Evolutionary conservation across 2,329 filamentous ascomycete genomes (phyloP), one percentile per base, ranked within the genome.

Genomic region (Ceratocystis albifundus): DNA sequence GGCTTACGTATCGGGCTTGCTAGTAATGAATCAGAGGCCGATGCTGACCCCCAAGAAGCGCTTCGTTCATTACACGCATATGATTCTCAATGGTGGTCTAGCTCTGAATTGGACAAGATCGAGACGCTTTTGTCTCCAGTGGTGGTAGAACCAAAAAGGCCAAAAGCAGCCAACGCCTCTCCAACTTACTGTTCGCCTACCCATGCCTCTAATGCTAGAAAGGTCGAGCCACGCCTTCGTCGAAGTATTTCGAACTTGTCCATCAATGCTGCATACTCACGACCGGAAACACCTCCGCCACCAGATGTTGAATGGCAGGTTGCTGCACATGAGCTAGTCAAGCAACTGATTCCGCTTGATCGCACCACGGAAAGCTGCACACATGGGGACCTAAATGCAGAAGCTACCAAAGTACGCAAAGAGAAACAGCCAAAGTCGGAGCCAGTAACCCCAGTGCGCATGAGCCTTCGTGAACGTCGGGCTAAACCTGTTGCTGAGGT

Each of bases 101-200:
- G 79, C 66, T 72, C 79, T 1, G 80, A 86, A 69, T 80, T 96
- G 4, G 85, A 89, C 68, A 83, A 84, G 66, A 78, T 96, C 12
- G 90, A 95, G 70, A 76, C 79, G 1, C 76, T 85, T 22, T 76
- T 84, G 64, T 76, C 78, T 12, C 76, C 79, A n/a, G 78, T 79
- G 2, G 75, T 77, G 32, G 20, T 66, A 6, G 79, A 80, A 66
- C 76, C 77, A 7, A 81, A 76, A 71, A 86, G 84, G 71, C 75
- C 80, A 15, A 83, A 84, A 32, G 77, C 77, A 68, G 78, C 80
- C 15, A 82, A 82, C 25, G 53, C 46, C 1, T 74, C 80, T 7
- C 86, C 89, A 1, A 92, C 89, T 1, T 96, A 92, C 75, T 90
- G 85, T 1, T 90, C 91, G 1, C 90, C 92, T 0, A 97, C 93